phyloP scores from a whole-genome alignment of 2,329 filamentous ascomycete species.

The Bisporella sp. region DNA sequence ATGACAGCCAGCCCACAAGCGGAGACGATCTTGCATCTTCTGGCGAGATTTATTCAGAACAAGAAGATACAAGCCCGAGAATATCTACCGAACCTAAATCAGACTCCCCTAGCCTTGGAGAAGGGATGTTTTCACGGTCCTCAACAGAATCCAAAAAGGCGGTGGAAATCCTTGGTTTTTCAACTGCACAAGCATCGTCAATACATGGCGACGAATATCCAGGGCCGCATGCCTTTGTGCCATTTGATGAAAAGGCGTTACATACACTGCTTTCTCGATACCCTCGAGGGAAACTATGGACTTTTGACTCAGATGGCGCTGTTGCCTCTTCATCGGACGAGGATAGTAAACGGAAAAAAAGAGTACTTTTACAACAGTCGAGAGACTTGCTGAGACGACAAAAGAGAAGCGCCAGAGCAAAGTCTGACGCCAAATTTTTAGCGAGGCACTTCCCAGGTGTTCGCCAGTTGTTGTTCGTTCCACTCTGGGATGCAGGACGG shows the following conservation, averaged over 20 bases:
- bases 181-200: constrained; percentile 22
- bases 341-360: constrained; percentile 18
- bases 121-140: constrained; percentile 12
- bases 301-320: constrained; percentile 36
- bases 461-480: constrained; percentile 40
- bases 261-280: constrained; percentile 34
- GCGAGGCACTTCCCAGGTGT: constrained; percentile 35
- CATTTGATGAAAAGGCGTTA: constrained; percentile 23
- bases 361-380: constrained; percentile 1
- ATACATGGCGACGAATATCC: constrained; percentile 23
- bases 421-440: constrained; percentile 27
- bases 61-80: background rate
- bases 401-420: constrained; percentile 9
- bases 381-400: constrained; percentile 10
- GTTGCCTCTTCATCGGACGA: constrained; percentile 38
- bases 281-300: constrained; percentile 40
- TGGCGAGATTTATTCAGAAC: constrained; percentile 3
- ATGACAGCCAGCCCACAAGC: constrained; percentile 12
- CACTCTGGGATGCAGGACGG: constrained; percentile 40
- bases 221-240: constrained; percentile 18
- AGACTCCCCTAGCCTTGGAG: background rate
- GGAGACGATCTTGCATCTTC: constrained; percentile 9
- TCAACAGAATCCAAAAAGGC: constrained; percentile 11
- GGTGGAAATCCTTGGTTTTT: constrained; percentile 25
- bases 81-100: background rate